Evolutionary conservation across 148 eudicot genomes (phyloP).

Genomic region (Diospyros lotus): DNA sequence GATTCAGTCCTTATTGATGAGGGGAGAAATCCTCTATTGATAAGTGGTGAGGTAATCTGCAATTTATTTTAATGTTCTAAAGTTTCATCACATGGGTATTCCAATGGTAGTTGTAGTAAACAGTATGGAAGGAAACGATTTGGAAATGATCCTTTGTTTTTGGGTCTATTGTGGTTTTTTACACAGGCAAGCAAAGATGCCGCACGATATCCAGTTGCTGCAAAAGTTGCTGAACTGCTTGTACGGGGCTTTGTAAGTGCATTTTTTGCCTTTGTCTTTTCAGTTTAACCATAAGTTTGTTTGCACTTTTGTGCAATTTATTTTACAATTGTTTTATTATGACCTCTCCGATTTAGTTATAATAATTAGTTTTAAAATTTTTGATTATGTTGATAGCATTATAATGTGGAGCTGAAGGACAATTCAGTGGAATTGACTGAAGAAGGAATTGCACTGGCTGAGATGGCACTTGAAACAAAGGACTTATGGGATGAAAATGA

Average conservation of each 20-base stretch:
- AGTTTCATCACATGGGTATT: too few species aligned
- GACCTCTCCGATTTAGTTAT: background rate
- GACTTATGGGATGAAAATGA: slow-evolving; percentile 99
- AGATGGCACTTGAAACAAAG: slow-evolving; percentile 90
- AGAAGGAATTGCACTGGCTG: slow-evolving; percentile 85
- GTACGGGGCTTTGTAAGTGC: slow-evolving; percentile 60
- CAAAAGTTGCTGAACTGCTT: slow-evolving; percentile 95
- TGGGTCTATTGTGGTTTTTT: background rate
- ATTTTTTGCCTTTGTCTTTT: slow-evolving; percentile 6
- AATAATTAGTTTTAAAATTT: background rate
- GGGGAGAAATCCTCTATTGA: slow-evolving; percentile 92
- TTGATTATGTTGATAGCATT: slow-evolving; percentile 53
- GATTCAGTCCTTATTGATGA: slow-evolving; percentile 98
- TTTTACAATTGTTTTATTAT: background rate
- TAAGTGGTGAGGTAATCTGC: slow-evolving; percentile 79
- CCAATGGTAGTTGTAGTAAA: background rate
- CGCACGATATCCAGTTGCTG: slow-evolving; percentile 96
- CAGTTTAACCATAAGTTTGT: background rate
- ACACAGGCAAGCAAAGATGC: slow-evolving; percentile 79
- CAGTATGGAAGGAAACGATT: background rate
- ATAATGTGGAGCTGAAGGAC: slow-evolving; percentile 84
- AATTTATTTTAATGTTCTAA: background rate
- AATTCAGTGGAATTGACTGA: slow-evolving; percentile 94
- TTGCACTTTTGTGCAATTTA: background rate
- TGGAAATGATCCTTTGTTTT: background rate